These are phyloP conservation scores for Alopecurus myosuroides DNA, from an alignment of 176 grass and related monocot species.

Conservation along the genomic window DNA sequence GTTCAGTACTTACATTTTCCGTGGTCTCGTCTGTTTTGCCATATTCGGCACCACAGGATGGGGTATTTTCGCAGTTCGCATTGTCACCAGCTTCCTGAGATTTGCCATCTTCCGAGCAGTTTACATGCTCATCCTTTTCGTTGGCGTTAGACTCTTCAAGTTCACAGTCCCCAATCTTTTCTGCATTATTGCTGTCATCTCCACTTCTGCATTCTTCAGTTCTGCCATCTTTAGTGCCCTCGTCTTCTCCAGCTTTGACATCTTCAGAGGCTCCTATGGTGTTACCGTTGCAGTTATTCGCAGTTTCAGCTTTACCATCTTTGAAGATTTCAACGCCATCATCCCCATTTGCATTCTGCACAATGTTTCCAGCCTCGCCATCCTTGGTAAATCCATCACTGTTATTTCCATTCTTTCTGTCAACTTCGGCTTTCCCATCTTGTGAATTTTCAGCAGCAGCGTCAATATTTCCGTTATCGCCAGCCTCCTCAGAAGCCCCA, in stretches of 20 bases:
- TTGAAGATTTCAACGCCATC: background rate
- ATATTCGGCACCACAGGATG: background rate
- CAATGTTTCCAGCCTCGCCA: background rate
- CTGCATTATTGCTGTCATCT: background rate
- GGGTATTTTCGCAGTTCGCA: background rate
- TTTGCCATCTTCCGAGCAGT: slow-evolving; percentile 13
- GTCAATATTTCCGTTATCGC: background rate
- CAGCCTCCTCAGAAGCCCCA: background rate
- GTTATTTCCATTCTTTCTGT: background rate
- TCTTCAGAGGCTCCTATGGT: slow-evolving; percentile 1
- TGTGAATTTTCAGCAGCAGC: slow-evolving; percentile 1
- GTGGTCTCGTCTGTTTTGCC: background rate
- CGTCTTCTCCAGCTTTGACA: background rate
- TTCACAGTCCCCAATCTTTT: background rate
- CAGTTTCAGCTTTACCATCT: slow-evolving; percentile 8
- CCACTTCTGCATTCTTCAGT: background rate
- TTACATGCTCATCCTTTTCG: background rate
- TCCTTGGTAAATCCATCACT: background rate
- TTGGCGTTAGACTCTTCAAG: background rate
- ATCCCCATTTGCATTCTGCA: background rate
- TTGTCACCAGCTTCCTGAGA: background rate
- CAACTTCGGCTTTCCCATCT: background rate
- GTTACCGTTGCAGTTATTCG: background rate
- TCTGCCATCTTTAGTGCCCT: background rate
- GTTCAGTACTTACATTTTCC: background rate